phyloP scores from a whole-genome alignment of 441 rosid genomes.

The Isatis lusitanica region DNA sequence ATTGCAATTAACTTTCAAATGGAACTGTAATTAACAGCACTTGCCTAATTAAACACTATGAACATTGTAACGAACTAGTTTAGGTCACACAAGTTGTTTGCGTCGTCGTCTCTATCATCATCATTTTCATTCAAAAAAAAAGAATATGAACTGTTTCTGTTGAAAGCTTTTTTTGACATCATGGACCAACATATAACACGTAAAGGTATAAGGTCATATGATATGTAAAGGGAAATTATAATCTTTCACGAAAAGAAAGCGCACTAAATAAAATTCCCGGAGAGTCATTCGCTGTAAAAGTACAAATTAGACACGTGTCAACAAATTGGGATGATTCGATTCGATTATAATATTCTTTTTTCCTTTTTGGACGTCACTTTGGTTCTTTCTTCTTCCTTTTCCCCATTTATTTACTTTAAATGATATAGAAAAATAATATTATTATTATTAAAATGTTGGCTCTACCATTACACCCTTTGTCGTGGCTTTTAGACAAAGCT shows the following conservation, averaged over 20 bases:
- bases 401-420: background rate
- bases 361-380: background rate
- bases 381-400: background rate
- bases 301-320: background rate
- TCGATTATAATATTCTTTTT: background rate
- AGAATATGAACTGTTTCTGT: background rate
- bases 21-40: background rate
- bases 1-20: background rate
- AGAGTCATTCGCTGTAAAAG: background rate
- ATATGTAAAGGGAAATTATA: background rate
- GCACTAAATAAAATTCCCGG: background rate
- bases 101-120: background rate
- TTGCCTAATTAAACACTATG: background rate
- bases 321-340: background rate
- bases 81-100: background rate
- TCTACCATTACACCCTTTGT: conserved; percentile 26
- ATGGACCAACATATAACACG: background rate
- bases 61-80: background rate
- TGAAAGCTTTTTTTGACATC: background rate
- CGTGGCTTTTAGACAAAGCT: conserved; percentile 34
- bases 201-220: background rate
- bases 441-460: background rate
- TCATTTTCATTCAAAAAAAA: background rate
- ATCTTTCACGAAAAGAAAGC: background rate
- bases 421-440: background rate